These are phyloP conservation scores for Suhomyces faveliae DNA, from an alignment of 805 yeast genomes.

Conservation along the genomic window DNA sequence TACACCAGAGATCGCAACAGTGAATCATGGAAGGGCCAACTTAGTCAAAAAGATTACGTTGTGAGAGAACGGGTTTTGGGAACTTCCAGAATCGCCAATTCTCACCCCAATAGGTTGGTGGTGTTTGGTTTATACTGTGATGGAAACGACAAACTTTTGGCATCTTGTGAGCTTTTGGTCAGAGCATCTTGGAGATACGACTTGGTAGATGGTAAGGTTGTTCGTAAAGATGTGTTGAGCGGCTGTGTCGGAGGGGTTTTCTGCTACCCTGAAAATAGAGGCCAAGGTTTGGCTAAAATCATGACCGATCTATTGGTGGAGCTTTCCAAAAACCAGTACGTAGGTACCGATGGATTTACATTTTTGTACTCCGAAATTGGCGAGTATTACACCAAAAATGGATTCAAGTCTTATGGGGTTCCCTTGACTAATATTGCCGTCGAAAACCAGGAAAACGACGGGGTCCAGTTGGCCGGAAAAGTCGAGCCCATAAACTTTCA, in stretches of 20 bases:
- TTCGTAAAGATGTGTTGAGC: slow-evolving; percentile 18
- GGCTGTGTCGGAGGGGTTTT: slow-evolving; percentile 45
- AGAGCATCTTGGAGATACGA: slow-evolving; percentile 29
- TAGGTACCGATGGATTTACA: slow-evolving; percentile 34
- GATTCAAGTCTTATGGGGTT: slow-evolving; percentile 39
- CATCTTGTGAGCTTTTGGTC: slow-evolving; percentile 36
- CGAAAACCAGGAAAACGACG: slow-evolving; percentile 7
- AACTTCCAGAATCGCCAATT: slow-evolving; percentile 19
- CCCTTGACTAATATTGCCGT: slow-evolving; percentile 30
- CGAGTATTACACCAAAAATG: slow-evolving; percentile 38
- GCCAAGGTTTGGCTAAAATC: slow-evolving; percentile 36
- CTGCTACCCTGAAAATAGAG: slow-evolving; percentile 36
- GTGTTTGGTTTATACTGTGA: slow-evolving; percentile 26
- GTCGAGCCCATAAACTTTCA: slow-evolving; percentile 20
- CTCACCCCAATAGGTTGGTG: slow-evolving; percentile 15
- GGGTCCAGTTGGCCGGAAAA: slow-evolving; percentile 1
- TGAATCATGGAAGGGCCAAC: slow-evolving; percentile 36
- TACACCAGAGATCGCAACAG: slow-evolving; percentile 37
- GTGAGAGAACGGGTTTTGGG: slow-evolving; percentile 33
- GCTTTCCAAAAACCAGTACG: slow-evolving; percentile 16
- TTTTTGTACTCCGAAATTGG: slow-evolving; percentile 45
- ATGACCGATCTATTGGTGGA: slow-evolving; percentile 40
- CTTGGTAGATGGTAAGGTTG: slow-evolving; percentile 15
- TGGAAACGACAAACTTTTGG: slow-evolving; percentile 18
- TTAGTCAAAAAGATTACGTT: slow-evolving; percentile 33